Conservation (phyloP, 306 rosid species). For the Cicer yamashitae region DNA sequence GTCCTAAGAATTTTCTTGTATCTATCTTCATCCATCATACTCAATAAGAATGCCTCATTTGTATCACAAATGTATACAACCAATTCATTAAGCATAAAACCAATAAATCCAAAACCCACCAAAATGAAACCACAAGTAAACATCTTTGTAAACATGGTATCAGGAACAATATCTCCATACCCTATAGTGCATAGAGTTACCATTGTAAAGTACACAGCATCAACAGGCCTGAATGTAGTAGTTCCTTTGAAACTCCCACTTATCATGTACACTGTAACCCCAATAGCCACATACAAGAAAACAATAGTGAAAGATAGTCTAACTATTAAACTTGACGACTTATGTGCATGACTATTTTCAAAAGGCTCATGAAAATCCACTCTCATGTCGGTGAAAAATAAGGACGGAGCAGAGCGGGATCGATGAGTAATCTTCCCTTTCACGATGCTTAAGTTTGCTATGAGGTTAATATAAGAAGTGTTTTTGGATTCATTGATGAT, state of each 20-base stretch:
- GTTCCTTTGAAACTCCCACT: conserved; percentile 56
- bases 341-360: conserved; percentile 35
- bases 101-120: conserved; percentile 69
- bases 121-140: conserved; percentile 67
- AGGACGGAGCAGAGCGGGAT: conserved; percentile 65
- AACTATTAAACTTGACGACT: conserved; percentile 48
- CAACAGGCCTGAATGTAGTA: conserved; percentile 55
- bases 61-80: conserved; percentile 69
- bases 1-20: conserved; percentile 54
- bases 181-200: conserved; percentile 81
- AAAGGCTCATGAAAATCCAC: conserved; percentile 36
- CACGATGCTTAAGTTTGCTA: conserved; percentile 57
- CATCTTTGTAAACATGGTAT: conserved; percentile 59
- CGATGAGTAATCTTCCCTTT: conserved; percentile 50
- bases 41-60: conserved; percentile 63
- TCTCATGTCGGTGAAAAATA: conserved; percentile 49
- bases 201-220: conserved; percentile 69
- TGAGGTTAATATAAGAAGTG: conserved; percentile 51
- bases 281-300: conserved; percentile 53
- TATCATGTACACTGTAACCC: conserved; percentile 51
- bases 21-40: conserved; percentile 56
- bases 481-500: conserved; percentile 50
- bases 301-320: conserved; percentile 53
- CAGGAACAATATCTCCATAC: conserved; percentile 80
- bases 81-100: conserved; percentile 61